phyloP scores from a whole-genome alignment of 192 early-diverging fungal species.

The Funneliformis mosseae region DNA sequence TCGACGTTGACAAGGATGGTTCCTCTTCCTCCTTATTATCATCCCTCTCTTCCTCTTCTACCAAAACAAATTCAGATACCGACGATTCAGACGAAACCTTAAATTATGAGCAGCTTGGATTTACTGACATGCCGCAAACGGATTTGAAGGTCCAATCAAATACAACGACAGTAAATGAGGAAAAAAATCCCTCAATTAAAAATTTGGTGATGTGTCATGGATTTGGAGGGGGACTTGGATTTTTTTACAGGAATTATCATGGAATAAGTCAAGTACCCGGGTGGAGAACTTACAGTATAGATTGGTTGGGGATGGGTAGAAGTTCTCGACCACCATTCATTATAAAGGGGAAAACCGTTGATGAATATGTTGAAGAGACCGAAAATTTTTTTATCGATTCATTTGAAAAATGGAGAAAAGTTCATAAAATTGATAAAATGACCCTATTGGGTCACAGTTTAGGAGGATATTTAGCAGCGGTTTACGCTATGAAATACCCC shows the following conservation, averaged over 20 bases:
- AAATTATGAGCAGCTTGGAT: conserved; percentile 38
- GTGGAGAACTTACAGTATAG: conserved; percentile 68
- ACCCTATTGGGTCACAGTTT: conserved; percentile 83
- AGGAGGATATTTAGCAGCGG: conserved; percentile 84
- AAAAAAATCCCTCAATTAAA: conserved; percentile 3
- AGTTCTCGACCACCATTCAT: conserved; percentile 75
- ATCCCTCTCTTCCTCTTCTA: neutral
- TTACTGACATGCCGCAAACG: conserved; percentile 41
- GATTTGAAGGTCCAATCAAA: conserved; percentile 37
- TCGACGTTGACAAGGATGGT: conserved; percentile 14
- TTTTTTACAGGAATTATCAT: conserved; percentile 67
- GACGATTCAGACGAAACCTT: conserved; percentile 37
- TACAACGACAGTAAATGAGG: neutral
- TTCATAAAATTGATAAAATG: conserved; percentile 80
- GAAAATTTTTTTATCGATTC: conserved; percentile 90
- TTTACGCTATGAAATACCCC: conserved; percentile 88
- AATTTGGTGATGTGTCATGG: conserved; percentile 75
- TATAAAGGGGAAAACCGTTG: conserved; percentile 46
- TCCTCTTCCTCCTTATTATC: neutral
- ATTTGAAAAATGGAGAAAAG: conserved; percentile 84
- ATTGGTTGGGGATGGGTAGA: conserved; percentile 97
- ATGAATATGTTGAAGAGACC: conserved; percentile 58
- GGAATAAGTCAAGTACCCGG: conserved; percentile 54
- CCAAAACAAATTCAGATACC: conserved; percentile 16
- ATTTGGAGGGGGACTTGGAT: conserved; percentile 79